phyloP scores from a whole-genome alignment of 1,284 basidiomycete species.

The Melanopsichium pennsylvanicum region DNA sequence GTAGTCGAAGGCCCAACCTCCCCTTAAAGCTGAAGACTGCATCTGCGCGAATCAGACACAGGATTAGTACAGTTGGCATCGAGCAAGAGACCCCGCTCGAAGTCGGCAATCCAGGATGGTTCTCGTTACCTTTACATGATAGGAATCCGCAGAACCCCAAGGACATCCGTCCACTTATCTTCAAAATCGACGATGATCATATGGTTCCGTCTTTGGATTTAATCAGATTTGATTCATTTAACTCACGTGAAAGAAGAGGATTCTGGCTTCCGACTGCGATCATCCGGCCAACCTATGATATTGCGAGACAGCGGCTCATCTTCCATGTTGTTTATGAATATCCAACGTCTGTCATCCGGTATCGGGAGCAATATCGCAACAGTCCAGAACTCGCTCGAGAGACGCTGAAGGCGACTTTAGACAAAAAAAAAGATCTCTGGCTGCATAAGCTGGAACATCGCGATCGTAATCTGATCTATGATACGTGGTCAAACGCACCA shows the following conservation, averaged over 20 bases:
- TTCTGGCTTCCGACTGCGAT: constrained; percentile 7
- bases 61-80: too few species aligned
- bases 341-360: background rate
- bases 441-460: background rate
- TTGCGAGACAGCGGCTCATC: background rate
- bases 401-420: background rate
- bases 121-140: too few species aligned
- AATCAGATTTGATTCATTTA: background rate
- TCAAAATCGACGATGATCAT: background rate
- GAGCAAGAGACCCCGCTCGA: too few species aligned
- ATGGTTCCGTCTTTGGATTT: background rate
- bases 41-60: too few species aligned
- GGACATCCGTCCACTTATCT: too few species aligned
- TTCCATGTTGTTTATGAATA: constrained; percentile 6
- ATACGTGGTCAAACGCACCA: background rate
- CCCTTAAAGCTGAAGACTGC: too few species aligned
- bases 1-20: too few species aligned
- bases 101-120: too few species aligned
- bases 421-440: background rate
- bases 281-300: background rate
- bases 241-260: background rate
- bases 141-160: too few species aligned
- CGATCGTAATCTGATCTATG: background rate
- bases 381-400: background rate
- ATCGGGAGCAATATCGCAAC: background rate